A percentile compares a stretch with the other conserved stretches of the same genome.
These are phyloP conservation scores for Flueggea neowawraea DNA, from an alignment of 441 rosid genomes.

Conservation along the genomic window DNA sequence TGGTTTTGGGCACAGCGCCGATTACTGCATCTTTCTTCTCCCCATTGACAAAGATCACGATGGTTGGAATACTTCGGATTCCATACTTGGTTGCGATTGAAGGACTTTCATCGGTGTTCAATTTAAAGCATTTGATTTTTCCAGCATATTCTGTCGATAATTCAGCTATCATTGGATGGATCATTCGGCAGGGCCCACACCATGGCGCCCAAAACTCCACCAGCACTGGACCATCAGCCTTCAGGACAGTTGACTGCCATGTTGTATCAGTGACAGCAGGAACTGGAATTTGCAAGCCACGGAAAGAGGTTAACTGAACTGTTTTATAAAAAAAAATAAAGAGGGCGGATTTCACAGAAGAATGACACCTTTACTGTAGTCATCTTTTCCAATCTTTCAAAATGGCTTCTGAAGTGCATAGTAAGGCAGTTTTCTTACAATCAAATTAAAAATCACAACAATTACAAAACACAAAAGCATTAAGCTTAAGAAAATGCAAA, in stretches of 20 bases:
- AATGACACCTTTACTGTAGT: no score
- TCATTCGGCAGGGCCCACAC: conserved; percentile 81
- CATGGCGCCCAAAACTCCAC: conserved; percentile 82
- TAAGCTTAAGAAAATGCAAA: no score
- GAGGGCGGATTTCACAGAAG: no score
- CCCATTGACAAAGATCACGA: conserved; percentile 55
- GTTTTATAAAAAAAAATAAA: no score
- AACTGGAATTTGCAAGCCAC: no score
- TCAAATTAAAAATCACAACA: no score
- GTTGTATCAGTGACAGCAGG: conserved; percentile 43
- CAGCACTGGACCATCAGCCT: conserved; percentile 62
- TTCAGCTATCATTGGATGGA: conserved; percentile 60
- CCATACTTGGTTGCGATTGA: conserved; percentile 49
- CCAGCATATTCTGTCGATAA: conserved; percentile 53
- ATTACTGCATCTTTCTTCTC: conserved; percentile 65
- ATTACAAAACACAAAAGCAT: no score
- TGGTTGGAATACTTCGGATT: conserved; percentile 66
- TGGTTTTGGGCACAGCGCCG: conserved; percentile 66
- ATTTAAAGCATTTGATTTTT: conserved; percentile 49
- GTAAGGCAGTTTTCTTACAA: no score
- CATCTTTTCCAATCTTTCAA: no score
- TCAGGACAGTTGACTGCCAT: conserved; percentile 63
- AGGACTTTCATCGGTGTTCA: conserved; percentile 64
- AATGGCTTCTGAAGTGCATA: no score
- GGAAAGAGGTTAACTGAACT: no score